Percentiles rank a stretch among this genome's conserved stretches.
Conservation (phyloP, 176 grass and related monocot species). For the Oryza longistaminata region DNA sequence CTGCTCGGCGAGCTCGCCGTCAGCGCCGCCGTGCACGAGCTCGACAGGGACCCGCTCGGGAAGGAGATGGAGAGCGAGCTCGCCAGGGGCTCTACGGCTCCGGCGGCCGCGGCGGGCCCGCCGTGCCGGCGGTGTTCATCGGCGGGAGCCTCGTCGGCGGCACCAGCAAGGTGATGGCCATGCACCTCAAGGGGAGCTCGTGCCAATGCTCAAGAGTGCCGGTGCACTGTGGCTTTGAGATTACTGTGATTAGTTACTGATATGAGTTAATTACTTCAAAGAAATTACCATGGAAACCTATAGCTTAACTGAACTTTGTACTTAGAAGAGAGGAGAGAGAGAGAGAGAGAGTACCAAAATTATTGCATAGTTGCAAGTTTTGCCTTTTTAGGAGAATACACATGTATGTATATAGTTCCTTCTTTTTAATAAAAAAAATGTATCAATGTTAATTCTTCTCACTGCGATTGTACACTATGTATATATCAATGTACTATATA, state of each 20-base stretch:
- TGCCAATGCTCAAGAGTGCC: slow-evolving; percentile 42
- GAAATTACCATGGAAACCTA: not conserved
- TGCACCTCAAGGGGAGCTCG: slow-evolving; percentile 39
- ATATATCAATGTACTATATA: too few species aligned
- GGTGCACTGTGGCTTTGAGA: slow-evolving; percentile 38
- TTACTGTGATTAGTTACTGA: not conserved
- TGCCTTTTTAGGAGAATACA: too few species aligned
- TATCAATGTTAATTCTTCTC: too few species aligned
- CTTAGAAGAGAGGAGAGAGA: not conserved
- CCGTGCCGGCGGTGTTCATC: slow-evolving; percentile 50
- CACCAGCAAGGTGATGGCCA: slow-evolving; percentile 41
- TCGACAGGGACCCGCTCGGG: slow-evolving; percentile 41
- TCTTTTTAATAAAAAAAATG: too few species aligned
- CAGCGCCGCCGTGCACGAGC: slow-evolving; percentile 43
- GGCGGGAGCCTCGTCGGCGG: slow-evolving; percentile 38
- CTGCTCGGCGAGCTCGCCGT: slow-evolving; percentile 47
- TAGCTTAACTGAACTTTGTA: not conserved
- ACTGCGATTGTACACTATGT: too few species aligned
- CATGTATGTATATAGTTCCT: too few species aligned
- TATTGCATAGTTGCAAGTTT: not conserved
- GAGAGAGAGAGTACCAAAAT: not conserved
- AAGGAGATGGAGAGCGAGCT: slow-evolving; percentile 49
- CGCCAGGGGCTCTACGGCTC: slow-evolving; percentile 8
- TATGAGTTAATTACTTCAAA: not conserved
- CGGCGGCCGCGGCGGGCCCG: not conserved